phyloP scores from a whole-genome alignment of 129 eudicot species.

The Artemisia tridentata region DNA sequence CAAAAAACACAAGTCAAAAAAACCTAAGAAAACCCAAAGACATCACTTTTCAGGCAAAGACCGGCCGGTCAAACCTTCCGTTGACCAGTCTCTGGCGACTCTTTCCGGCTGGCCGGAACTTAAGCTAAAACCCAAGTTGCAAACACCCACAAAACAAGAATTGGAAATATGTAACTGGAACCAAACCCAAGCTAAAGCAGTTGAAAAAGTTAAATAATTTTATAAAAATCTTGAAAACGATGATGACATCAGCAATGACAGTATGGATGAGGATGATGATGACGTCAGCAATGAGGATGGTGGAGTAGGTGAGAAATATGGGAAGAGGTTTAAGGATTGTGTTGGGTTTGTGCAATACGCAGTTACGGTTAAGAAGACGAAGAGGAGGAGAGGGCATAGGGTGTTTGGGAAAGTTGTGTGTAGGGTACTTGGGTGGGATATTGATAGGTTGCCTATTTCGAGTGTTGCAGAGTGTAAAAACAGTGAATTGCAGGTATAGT shows the following conservation, averaged over 20 bases:
- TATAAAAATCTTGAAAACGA: constrained; percentile 27
- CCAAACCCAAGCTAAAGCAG: constrained; percentile 42
- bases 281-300: constrained; percentile 16
- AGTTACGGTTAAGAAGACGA: constrained; percentile 52
- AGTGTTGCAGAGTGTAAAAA: constrained; percentile 29
- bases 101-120: constrained; percentile 51
- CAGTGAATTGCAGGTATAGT: constrained; percentile 31
- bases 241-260: constrained; percentile 24
- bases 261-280: constrained; percentile 38
- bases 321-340: constrained; percentile 69
- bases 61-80: constrained; percentile 56
- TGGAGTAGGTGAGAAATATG: constrained; percentile 46
- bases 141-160: constrained; percentile 46
- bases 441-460: constrained; percentile 45
- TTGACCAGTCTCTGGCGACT: constrained; percentile 30
- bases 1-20: constrained; percentile 40
- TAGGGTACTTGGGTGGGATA: constrained; percentile 89
- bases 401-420: constrained; percentile 64
- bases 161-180: constrained; percentile 32
- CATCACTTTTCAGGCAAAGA: constrained; percentile 37
- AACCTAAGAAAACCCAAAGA: constrained; percentile 19
- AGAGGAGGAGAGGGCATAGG: constrained; percentile 69
- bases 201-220: constrained; percentile 40
- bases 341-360: constrained; percentile 77
- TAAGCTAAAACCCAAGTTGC: constrained; percentile 27